Base-by-base conservation (phyloP, 2,329 filamentous ascomycete species). In the Geosmithia morbida region DNA sequence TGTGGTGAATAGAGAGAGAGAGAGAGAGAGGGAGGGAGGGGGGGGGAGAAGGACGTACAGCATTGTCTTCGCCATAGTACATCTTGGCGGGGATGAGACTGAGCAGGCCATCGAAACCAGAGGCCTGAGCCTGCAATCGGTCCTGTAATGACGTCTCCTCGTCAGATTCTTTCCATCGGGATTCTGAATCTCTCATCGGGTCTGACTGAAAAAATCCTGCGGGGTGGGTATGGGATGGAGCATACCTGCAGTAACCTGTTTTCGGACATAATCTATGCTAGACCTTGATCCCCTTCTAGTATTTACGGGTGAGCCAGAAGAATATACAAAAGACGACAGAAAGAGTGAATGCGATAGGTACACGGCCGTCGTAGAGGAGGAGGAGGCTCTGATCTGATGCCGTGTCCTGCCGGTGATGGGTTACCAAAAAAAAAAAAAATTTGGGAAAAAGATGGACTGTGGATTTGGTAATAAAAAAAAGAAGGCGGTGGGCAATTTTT, bases 31-130 rank as follows among this genome's bases (percentile, higher is more conserved):
- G n/a, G n/a, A n/a, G n/a, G n/a, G n/a, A n/a, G n/a, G n/a, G n/a
- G n/a, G n/a, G n/a, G n/a, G n/a, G n/a, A n/a, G 22, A 26, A 26
- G 8, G 19, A 14, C 84, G 57, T 82, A 90, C 86, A 65, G 75
- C 87, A 52, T 76, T 84, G 61, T 94, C 87, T 62, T 89, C 81
- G 48, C 83, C 86, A 57, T 94, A 95, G 66, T 95, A 95, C 57
- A 87, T 80, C 66, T 92, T 89, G 51, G 87, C 87, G 41, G 89
- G 87, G 50, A 94, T 94, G 52, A 95, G 71, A 49, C 87, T 90
- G 62, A 95, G 71, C 46, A 95, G 71, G 43, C 87, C 87, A 66
- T 94, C 84, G 59, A 95, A 94, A 53, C 87, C 84, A 66, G 86
- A 77, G 53, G 85, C 67, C 54, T 77, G 71, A 52, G 68, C 69